These are phyloP conservation scores for Colletotrichum graminicola DNA, from an alignment of 2,329 filamentous ascomycete species.

Conservation along the genomic window DNA sequence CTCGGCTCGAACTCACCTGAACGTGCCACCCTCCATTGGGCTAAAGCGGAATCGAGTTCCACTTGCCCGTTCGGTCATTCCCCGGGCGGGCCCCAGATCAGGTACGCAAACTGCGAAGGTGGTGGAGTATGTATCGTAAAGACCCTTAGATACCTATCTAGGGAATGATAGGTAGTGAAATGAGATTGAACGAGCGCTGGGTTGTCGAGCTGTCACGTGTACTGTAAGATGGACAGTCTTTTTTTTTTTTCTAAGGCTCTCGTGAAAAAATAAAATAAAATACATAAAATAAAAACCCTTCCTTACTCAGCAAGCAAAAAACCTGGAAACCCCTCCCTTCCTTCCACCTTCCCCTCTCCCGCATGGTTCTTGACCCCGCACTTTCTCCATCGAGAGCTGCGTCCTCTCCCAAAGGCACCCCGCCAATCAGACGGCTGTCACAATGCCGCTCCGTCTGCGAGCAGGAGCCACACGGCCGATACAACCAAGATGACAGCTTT, in stretches of 20 bases:
- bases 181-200: neutral
- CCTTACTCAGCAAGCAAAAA: too few species aligned
- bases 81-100: neutral
- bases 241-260: too few species aligned
- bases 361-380: constrained; percentile 29
- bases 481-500: too few species aligned
- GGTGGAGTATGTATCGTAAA: too few species aligned
- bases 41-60: neutral
- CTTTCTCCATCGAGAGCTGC: constrained; percentile 35
- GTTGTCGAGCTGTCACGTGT: neutral
- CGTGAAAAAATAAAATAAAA: too few species aligned
- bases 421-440: constrained; percentile 11
- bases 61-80: neutral
- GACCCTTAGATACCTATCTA: too few species aligned
- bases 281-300: too few species aligned
- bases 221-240: too few species aligned
- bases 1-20: constrained; percentile 30
- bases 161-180: too few species aligned
- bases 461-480: constrained; percentile 29
- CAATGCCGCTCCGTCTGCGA: constrained; percentile 5
- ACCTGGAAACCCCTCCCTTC: neutral
- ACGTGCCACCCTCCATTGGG: neutral
- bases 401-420: neutral
- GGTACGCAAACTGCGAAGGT: neutral
- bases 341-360: constrained; percentile 25